Base-by-base conservation (phyloP, 2,329 filamentous ascomycete species). In the Aspergillus ustus region DNA sequence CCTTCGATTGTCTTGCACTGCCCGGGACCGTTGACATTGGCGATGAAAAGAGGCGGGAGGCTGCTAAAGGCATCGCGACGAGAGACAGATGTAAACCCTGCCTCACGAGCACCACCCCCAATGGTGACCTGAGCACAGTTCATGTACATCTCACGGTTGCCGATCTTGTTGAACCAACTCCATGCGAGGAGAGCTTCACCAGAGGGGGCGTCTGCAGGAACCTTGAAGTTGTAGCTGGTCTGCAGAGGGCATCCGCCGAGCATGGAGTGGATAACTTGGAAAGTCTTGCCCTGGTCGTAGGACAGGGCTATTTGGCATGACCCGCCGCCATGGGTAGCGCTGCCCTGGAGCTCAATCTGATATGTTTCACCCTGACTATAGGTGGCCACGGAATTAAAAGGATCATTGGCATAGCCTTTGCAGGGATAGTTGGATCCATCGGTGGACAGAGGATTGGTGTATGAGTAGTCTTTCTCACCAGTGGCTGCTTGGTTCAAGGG, bases 121-220 rank as follows among this genome's bases (percentile, higher is more conserved):
- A 93, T 87, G 64, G 84, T 86, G 68, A 93, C 84, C 55, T 85
- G 82, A 7, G 91, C 91, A 72, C 91, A 95, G 78, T 92, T 92
- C 89, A 92, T 92, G 84, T 95, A 95, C 85, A 91, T 91, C 75
- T 94, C 91, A 52, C 91, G 85, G 78, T 93, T 93, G 28, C 91
- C 91, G 45, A 90, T 77, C 66, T 87, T 81, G 81, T 92, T 92
- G 79, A 91, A 89, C 89, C 89, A 91, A 28, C 87, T 87, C 91
- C 91, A 94, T 43, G 87, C 87, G 54, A 93, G 84, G 49, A 93
- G 75, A 60, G 87, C 89, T 37, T 88, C 70, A 3, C 84, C 76
- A 77, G 81, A 63, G n/a, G 87, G 86, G 1, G 87, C 85, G 66
- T 89, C 86, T 2, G 78, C 75, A 8, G 91, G 91, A 34, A 93